Percentiles rank a stretch among this genome's conserved stretches.
Conservation (phyloP, 2,329 filamentous ascomycete genomes). For the Fusarium cicatricum region DNA sequence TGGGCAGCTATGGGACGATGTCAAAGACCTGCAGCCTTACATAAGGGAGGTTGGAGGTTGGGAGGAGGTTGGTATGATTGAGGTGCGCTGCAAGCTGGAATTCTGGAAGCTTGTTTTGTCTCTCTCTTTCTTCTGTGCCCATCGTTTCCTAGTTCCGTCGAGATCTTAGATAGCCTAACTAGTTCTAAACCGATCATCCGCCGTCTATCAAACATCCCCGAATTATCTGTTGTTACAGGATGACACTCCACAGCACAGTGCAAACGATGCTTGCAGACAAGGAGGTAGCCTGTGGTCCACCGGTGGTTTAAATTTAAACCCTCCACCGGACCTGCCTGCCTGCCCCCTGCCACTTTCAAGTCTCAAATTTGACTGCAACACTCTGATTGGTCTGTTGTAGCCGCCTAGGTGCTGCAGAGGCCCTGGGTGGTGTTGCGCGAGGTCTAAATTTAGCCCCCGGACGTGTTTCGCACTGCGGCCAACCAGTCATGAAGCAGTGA, state of each 20-base stretch:
- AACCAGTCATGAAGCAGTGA: conserved; percentile 33
- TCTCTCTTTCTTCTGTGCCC: conserved; percentile 13
- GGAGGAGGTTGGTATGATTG: neutral
- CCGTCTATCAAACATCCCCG: conserved; percentile 4
- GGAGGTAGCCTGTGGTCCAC: conserved; percentile 28
- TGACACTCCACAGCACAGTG: conserved; percentile 33
- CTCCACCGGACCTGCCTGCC: conserved; percentile 24
- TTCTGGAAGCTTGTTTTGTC: conserved; percentile 15
- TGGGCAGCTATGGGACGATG: neutral
- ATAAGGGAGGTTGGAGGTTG: conserved; percentile 6
- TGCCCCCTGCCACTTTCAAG: conserved; percentile 31
- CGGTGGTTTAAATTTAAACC: conserved; percentile 42
- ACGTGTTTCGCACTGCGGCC: conserved; percentile 40
- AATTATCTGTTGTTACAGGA: conserved; percentile 16
- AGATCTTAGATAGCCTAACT: conserved; percentile 24
- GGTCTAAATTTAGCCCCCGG: conserved; percentile 47
- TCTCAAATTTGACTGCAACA: conserved; percentile 38
- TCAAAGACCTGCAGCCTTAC: conserved; percentile 22
- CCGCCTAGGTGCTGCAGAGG: conserved; percentile 24
- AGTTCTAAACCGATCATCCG: neutral
- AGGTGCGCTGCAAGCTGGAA: conserved; percentile 16
- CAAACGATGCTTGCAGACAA: conserved; percentile 7
- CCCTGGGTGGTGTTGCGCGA: conserved; percentile 13
- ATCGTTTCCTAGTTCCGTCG: conserved; percentile 28
- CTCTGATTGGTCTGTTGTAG: conserved; percentile 44